Percentiles rank a stretch among this genome's conserved stretches.
Evolutionary conservation across 257 asterid species (phyloP).

Genomic region (Verbena officinalis): DNA sequence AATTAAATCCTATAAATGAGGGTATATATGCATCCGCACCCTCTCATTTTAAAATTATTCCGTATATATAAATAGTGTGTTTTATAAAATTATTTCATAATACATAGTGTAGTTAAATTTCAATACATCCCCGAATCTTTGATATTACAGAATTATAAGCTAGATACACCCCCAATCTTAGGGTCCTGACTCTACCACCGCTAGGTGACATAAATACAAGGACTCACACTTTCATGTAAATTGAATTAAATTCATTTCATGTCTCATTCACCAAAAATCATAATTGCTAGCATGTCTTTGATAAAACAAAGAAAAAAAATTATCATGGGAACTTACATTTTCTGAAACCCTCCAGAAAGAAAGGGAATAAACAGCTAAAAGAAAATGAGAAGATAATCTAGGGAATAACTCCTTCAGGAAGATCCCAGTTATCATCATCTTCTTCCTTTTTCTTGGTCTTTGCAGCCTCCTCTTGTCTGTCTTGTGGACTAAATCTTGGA

Average conservation of each 20-base stretch:
- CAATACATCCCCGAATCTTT: no score
- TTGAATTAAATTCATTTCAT: background rate
- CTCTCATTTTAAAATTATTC: no score
- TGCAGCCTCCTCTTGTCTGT: constrained; percentile 37
- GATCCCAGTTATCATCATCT: constrained; percentile 73
- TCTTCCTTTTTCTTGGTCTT: constrained; percentile 47
- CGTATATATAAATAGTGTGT: no score
- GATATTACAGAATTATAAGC: no score
- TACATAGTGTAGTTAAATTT: no score
- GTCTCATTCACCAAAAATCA: constrained; percentile 8
- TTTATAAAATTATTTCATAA: no score
- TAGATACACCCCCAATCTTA: no score
- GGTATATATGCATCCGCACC: no score
- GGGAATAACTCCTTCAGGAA: constrained; percentile 55
- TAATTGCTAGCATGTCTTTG: no score
- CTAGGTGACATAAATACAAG: no score
- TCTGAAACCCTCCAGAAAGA: constrained; percentile 15
- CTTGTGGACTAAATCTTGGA: constrained; percentile 32
- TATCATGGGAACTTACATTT: constrained; percentile 13
- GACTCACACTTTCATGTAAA: constrained; percentile 1
- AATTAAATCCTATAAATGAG: no score
- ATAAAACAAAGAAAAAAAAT: constrained; percentile 5
- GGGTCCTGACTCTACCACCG: no score
- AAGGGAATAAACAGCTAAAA: background rate
- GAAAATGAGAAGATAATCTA: background rate